Evolutionary conservation across 2,329 filamentous ascomycete species (phyloP), one percentile per base, ranked within the genome.

Genomic region (Sarocladium oryzae): DNA sequence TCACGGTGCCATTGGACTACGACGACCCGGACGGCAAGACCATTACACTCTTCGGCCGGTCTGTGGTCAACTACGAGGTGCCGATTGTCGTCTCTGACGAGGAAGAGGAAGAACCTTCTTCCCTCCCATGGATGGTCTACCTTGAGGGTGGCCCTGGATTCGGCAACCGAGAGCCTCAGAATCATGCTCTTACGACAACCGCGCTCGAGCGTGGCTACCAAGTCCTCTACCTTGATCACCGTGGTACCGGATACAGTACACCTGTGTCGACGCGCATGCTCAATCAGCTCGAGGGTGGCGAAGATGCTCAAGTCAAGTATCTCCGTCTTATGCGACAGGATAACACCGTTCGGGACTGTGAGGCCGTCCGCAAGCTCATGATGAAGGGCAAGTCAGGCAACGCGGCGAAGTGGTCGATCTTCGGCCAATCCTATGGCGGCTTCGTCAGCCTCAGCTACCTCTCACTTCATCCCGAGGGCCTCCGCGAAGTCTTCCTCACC

Each of bases 341-440:
- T 67, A 92, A 80, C 62, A 95, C 95, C 50, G 90, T 97, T 36
- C 82, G 81, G 45, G 92, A 97, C 62, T 88, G 86, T 56, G 92
- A 97, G 65, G 89, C 91, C 4, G 82, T 97, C 32, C 81, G 92
- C 5, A 79, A 83, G 59, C 84, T 78, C 32, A 72, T 97, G 51
- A 93, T 86, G 0, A 71, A 75, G 5, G 81, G 84, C 50, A 86
- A 84, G 59, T 82, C 86, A 0, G 72, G 78, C 18, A 81, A 85
- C 41, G 83, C 86, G 63, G 81, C 83, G 65, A 84, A 85, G 64
- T 96, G 91, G 92, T 87, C 84, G 53, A 78, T 93, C 32, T 85
- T 95, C 55, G 92, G 92, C 9, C 91, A 96, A 69, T 92, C 86
- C 13, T 97, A 95, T 66, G 92, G 92, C 38, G 92, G 92, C 1